Evolutionary conservation across 306 rosid genomes (phyloP), one percentile per base, ranked within the genome.

Genomic region (Canavalia gladiata): DNA sequence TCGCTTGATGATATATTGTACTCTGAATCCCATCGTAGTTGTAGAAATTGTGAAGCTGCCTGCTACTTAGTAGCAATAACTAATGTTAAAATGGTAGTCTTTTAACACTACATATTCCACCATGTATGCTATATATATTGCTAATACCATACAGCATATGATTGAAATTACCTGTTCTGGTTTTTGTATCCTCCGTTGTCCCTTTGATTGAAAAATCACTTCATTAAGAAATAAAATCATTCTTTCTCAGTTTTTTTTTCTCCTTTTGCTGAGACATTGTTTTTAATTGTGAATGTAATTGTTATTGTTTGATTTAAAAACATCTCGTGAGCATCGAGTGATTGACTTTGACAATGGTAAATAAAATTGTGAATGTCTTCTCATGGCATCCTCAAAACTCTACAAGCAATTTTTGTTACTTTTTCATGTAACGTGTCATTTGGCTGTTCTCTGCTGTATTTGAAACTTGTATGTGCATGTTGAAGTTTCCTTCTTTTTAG

Each of bases 271-370:
- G 2, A 3, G 37, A 83, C 83, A 86, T 1, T 83, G 86, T 12
- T 33, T 81, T 81, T 74, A 81, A 77, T 81, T 75, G 76, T 0
- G 85, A 76, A 60, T 71, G 65, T 18, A 18, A 18, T 18, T 18
- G 25, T 18, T 18, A 18, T 18, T 18, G 25, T 18, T 18, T 18
- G 7, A 31, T 31, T 31, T 13, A 0, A 1, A 9, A 68, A 18
- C 72, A 39, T 39, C 9, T 68, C 74, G 25, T 25, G 34, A 43
- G 11, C 13, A 6, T 42, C 47, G 28, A 70, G 1, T 37, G 13
- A 1, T 25, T 1, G 7, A 8, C 50, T 13, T 13, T 33, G 43
- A 3, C 3, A 18, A 0, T 49, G 68, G 25, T 57, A 45, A 43
- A 3, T 39, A 30, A 34, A 67, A 41, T 13, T 42, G 58, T 58